These are phyloP conservation scores for Talaromyces verruculosus DNA, from an alignment of 2,329 filamentous ascomycete species.

Conservation along the genomic window DNA sequence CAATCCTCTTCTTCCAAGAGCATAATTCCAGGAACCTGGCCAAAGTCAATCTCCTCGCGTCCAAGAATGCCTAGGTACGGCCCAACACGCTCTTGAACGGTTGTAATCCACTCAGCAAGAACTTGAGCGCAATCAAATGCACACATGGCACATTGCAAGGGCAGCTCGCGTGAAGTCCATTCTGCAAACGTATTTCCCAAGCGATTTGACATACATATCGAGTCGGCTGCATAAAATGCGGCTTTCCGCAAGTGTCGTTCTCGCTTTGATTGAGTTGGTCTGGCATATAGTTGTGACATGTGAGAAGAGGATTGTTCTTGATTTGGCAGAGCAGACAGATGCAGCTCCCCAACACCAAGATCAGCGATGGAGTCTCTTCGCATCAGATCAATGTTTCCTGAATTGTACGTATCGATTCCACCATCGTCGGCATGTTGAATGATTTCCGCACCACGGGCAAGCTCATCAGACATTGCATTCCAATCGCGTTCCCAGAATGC, in stretches of 20 bases:
- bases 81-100: constrained; percentile 90
- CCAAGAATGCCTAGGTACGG: constrained; percentile 84
- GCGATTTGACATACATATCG: constrained; percentile 82
- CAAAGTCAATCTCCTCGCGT: constrained; percentile 74
- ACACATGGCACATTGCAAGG: constrained; percentile 87
- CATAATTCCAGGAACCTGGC: constrained; percentile 81
- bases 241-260: constrained; percentile 89
- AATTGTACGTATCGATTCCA: constrained; percentile 30
- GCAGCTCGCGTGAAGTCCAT: constrained; percentile 77
- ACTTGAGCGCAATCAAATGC: constrained; percentile 93
- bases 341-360: constrained; percentile 38
- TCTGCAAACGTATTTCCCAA: constrained; percentile 83
- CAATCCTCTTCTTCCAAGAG: constrained; percentile 88
- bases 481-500: constrained; percentile 93
- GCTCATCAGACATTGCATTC: constrained; percentile 84
- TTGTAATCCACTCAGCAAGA: constrained; percentile 89
- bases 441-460: constrained; percentile 74
- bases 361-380: constrained; percentile 40
- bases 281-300: constrained; percentile 33
- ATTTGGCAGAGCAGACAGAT: constrained; percentile 38
- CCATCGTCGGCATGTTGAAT: constrained; percentile 65
- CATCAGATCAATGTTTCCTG: constrained; percentile 24
- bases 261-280: constrained; percentile 59
- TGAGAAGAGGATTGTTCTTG: constrained; percentile 36
- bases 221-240: constrained; percentile 93